Conservation (phyloP, 2,329 filamentous ascomycete species). For the Blastomyces silverae region DNA sequence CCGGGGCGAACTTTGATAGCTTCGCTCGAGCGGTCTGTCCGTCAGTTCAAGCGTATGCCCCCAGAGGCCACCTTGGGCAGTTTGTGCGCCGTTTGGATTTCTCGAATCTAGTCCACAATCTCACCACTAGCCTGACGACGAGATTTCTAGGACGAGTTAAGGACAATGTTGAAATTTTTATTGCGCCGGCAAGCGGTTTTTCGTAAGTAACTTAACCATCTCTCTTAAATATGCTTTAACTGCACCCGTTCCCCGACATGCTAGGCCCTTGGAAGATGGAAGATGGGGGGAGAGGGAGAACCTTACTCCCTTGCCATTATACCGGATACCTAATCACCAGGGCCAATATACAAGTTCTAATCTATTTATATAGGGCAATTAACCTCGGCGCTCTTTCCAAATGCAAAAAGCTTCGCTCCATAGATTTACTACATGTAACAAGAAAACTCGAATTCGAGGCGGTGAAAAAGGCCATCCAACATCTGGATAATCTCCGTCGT, state of each 20-base stretch:
- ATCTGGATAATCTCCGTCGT: constrained; percentile 40
- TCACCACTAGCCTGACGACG: constrained; percentile 52
- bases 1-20: constrained; percentile 47
- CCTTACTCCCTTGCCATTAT: neutral
- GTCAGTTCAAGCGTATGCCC: constrained; percentile 42
- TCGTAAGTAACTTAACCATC: constrained; percentile 38
- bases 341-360: neutral
- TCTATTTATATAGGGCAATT: constrained; percentile 37
- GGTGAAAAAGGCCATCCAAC: constrained; percentile 47
- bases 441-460: constrained; percentile 45
- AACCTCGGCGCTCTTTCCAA: constrained; percentile 53
- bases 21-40: constrained; percentile 53
- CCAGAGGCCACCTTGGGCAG: constrained; percentile 44
- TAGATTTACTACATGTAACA: constrained; percentile 50
- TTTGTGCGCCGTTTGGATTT: constrained; percentile 51
- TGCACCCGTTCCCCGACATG: neutral
- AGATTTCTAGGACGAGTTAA: constrained; percentile 52
- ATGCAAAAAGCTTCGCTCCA: constrained; percentile 43
- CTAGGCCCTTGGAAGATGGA: too few species aligned
- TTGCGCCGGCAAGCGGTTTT: constrained; percentile 54
- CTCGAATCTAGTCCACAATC: constrained; percentile 52
- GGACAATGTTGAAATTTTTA: constrained; percentile 47
- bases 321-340: neutral
- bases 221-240: neutral
- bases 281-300: too few species aligned